phyloP scores from a whole-genome alignment of 2,329 filamentous ascomycete species.

The Cladosporium sp. region DNA sequence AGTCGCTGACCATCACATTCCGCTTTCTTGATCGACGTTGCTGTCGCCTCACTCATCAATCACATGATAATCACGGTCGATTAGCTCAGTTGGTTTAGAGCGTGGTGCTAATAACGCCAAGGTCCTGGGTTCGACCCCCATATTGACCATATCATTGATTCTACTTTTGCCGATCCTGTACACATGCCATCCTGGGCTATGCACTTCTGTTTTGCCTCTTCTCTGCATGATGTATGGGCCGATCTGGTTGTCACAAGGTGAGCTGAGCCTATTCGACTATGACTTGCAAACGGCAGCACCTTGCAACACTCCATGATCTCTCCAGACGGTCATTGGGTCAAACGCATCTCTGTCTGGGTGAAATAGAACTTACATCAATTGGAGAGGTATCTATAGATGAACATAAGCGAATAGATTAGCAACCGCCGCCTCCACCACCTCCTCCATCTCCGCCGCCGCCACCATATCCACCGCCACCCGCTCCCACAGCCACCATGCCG shows the following conservation, averaged over 20 bases:
- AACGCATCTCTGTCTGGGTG: neutral
- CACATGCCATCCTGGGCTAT: neutral
- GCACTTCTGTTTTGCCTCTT: neutral
- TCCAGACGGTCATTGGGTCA: neutral
- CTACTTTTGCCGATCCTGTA: neutral
- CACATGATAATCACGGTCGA: neutral
- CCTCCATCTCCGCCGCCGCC: neutral
- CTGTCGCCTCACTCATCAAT: neutral
- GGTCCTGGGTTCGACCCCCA: conserved; percentile 16
- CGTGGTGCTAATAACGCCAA: conserved; percentile 19
- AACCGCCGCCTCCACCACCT: neutral
- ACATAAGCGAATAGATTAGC: neutral
- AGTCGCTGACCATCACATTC: neutral
- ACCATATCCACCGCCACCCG: neutral
- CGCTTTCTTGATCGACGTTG: neutral
- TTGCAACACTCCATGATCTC: too few species aligned
- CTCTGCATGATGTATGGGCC: neutral
- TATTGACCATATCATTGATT: conserved; percentile 4
- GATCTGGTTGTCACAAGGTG: neutral
- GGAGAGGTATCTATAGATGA: neutral
- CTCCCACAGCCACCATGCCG: neutral
- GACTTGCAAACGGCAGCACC: too few species aligned
- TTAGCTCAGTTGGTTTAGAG: conserved; percentile 17
- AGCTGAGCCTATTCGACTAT: neutral
- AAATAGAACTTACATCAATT: neutral